Base-by-base conservation (phyloP, 805 yeast genomes). In the Wickerhamomyces hampshirensis region DNA sequence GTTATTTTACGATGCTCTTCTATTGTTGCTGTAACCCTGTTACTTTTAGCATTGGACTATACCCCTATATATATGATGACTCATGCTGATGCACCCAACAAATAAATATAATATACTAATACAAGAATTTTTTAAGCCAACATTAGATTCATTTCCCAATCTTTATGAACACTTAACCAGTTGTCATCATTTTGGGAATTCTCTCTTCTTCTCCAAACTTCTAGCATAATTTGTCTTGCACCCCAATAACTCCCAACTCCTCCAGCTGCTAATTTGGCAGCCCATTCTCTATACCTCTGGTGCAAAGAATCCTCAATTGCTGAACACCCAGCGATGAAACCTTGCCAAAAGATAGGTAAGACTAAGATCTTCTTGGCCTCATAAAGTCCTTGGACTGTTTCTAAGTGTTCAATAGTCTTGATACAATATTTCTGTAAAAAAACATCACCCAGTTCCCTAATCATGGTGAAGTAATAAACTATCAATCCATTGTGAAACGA, bases 81-180 rank as follows among this genome's bases (percentile, higher is more conserved):
- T n/a, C n/a, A n/a, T n/a, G n/a, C n/a, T n/a, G n/a, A n/a, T n/a
- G n/a, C n/a, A n/a, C n/a, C n/a, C n/a, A n/a, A n/a, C n/a, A n/a
- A n/a, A n/a, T n/a, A n/a, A n/a, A n/a, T n/a, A n/a, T n/a, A n/a
- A n/a, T n/a, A n/a, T n/a, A n/a, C n/a, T n/a, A n/a, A n/a, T n/a
- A n/a, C n/a, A n/a, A n/a, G n/a, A n/a, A n/a, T n/a, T n/a, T 17
- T 18, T 34, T 31, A 51, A 4, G 55, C 40, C 21, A 86, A 61
- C 89, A 85, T 83, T 35, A 86, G 70, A 47, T 84, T 84, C 73
- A 84, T 81, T 50, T 82, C 86, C 94, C 94, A 84, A 42, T 86
- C 94, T 31, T 72, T 71, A 31, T 84, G 73, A 13, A 86, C 89
- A 37, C 82, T 75, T 38, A 80, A 76, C 96, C 96, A 86, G 47